These are phyloP conservation scores for Clonostachys solani DNA, from an alignment of 2,329 filamentous ascomycete species.

Conservation along the genomic window DNA sequence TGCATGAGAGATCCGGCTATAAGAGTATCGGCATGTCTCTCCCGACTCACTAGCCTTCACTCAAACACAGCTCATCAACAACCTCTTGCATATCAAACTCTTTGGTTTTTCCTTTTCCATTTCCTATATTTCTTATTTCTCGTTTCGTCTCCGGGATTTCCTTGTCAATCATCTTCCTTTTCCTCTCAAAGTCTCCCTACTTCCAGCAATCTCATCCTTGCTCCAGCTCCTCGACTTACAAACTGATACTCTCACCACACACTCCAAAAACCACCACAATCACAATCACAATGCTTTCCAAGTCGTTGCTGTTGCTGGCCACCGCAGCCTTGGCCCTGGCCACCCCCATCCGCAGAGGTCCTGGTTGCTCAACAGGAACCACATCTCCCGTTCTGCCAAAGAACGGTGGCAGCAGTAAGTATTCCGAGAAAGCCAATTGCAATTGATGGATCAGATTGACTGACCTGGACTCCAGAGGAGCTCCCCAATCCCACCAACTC, in stretches of 20 bases:
- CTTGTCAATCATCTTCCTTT: too few relatives aligned
- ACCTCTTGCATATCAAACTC: too few relatives aligned
- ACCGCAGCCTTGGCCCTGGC: slow-evolving; percentile 23
- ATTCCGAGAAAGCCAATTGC: not conserved
- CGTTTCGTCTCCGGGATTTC: too few relatives aligned
- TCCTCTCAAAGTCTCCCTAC: too few relatives aligned
- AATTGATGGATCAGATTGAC: slow-evolving; percentile 7
- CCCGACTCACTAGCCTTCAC: too few relatives aligned
- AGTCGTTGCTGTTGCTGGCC: slow-evolving; percentile 23
- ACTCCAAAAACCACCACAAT: not conserved
- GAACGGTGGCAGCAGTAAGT: slow-evolving; percentile 28
- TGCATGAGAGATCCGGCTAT: too few relatives aligned
- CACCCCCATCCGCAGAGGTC: slow-evolving; percentile 10
- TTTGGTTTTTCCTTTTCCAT: too few relatives aligned
- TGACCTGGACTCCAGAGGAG: slow-evolving; percentile 23
- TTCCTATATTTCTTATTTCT: not conserved
- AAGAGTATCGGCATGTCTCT: too few relatives aligned
- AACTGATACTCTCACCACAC: not conserved
- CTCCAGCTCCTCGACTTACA: not conserved
- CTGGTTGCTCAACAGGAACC: not conserved
- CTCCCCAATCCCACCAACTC: slow-evolving; percentile 35
- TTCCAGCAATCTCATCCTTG: too few relatives aligned
- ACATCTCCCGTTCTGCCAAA: slow-evolving; percentile 23
- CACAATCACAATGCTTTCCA: slow-evolving; percentile 21
- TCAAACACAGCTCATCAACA: too few relatives aligned